Conservation (phyloP, 176 grass and related monocot genomes). For the Lolium rigidum region DNA sequence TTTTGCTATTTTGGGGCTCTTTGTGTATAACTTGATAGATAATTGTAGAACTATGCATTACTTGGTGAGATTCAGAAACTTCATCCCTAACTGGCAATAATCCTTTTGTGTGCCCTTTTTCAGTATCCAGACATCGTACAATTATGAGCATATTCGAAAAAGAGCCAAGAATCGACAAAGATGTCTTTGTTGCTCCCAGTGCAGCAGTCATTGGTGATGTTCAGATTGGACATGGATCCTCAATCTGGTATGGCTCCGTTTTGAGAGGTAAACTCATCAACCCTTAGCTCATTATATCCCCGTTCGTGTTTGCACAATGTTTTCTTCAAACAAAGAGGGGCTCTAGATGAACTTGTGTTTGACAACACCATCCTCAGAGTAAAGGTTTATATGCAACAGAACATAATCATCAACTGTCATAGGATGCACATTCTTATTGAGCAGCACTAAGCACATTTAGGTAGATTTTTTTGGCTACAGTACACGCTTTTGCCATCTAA, state of each 20-base stretch:
- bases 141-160: constrained; percentile 89
- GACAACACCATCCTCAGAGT: not conserved
- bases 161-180: constrained; percentile 72
- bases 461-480: not conserved
- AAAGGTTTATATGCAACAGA: not conserved
- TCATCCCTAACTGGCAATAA: not conserved
- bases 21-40: not conserved
- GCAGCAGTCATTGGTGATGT: constrained; percentile 94
- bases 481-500: not conserved
- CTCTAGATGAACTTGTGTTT: not conserved
- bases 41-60: not conserved
- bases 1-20: not conserved
- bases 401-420: not conserved
- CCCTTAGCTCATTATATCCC: not conserved
- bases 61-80: not conserved
- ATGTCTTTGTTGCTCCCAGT: constrained; percentile 95
- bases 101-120: constrained; percentile 10
- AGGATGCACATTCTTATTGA: constrained; percentile 5
- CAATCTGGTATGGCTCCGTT: constrained; percentile 95
- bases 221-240: constrained; percentile 81
- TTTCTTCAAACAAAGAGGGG: not conserved
- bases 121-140: constrained; percentile 93
- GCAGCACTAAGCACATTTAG: constrained; percentile 6
- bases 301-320: not conserved
- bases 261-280: constrained; percentile 79